Evolutionary conservation across 192 early-diverging fungal species (phyloP), one percentile per base, ranked within the genome.

Genomic region (Obelidium mucronatum): DNA sequence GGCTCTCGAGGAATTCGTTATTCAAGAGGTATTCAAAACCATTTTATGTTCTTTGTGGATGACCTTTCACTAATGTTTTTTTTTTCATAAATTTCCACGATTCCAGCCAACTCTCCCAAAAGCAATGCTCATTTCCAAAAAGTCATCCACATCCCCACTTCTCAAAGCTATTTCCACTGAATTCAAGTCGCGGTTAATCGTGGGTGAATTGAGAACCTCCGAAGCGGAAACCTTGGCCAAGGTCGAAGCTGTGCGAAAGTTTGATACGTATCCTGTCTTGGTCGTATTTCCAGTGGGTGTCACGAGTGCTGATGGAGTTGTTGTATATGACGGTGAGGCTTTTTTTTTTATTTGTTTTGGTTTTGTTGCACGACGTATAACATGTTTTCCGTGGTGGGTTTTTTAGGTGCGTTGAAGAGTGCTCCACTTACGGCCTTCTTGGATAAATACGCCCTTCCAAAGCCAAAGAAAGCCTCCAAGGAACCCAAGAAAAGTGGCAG

Each of bases 161-260:
- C 94, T 94, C 85, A 96, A 95, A 78, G 94, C 94, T 28, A 72
- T 98, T 17, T 93, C 93, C 8, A 87, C 91, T 33, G 91, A 93
- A 64, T 92, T 92, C 79, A 81, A 87, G 67, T 80, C 88, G 70
- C 84, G 86, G 28, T 80, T 97, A 73, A 48, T 83, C 30, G 88
- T 97, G 65, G 95, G 91, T 0, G 92, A 94, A 56, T 89, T 94
- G 19, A 81, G 85, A 36, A 76, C 84, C 8, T 81, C 90, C 1
- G 88, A 85, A 24, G 73, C 76, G 42, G 80, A 80, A 1, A 71
- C 88, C 28, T 28, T 91, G 35, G 83, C 84, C 5, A 85, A 83
- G 40, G 85, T 92, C 54, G 85, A 89, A 34, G 55, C 26, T 8
- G 4, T 11, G 34, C 22, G 56, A 28, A 71, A 71, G 53, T 71